Evolutionary conservation across 345 rosid species (phyloP).

Genomic region (Bretschneidera sinensis): DNA sequence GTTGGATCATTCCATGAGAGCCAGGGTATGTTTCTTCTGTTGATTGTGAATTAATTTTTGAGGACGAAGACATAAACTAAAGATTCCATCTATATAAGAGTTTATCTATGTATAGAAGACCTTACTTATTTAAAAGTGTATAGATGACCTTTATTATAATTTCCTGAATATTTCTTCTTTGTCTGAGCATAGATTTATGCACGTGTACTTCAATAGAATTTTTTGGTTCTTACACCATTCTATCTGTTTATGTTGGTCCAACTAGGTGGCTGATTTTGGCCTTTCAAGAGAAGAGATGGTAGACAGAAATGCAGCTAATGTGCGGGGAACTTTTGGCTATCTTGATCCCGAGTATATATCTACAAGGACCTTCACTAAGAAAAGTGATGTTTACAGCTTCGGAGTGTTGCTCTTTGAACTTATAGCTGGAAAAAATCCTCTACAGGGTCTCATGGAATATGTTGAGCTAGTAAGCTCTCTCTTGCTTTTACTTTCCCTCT

Average conservation of each 20-base stretch:
- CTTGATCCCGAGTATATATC: constrained; percentile 97
- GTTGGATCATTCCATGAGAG: constrained; percentile 92
- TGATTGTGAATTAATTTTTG: background rate
- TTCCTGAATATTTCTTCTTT: background rate
- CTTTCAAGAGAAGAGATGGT: constrained; percentile 97
- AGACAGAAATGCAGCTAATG: constrained; percentile 64
- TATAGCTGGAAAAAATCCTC: constrained; percentile 92
- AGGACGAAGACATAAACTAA: no score
- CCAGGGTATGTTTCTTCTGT: constrained; percentile 57
- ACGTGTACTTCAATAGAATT: no score
- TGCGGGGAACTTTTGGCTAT: constrained; percentile 93
- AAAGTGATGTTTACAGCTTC: constrained; percentile 93
- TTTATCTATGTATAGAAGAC: no score
- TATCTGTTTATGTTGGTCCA: constrained; percentile 10
- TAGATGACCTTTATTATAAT: background rate
- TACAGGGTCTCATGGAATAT: constrained; percentile 93
- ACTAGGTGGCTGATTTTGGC: constrained; percentile 96
- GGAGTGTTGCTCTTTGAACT: constrained; percentile 96
- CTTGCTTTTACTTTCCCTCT: constrained; percentile 3
- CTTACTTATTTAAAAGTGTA: no score
- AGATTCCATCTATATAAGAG: no score
- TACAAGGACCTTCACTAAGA: constrained; percentile 77
- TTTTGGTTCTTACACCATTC: background rate
- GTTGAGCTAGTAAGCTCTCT: constrained; percentile 70
- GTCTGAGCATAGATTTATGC: background rate